Conservation (phyloP, 371 early-diverging fungal species). For the Mortierella sp. region DNA sequence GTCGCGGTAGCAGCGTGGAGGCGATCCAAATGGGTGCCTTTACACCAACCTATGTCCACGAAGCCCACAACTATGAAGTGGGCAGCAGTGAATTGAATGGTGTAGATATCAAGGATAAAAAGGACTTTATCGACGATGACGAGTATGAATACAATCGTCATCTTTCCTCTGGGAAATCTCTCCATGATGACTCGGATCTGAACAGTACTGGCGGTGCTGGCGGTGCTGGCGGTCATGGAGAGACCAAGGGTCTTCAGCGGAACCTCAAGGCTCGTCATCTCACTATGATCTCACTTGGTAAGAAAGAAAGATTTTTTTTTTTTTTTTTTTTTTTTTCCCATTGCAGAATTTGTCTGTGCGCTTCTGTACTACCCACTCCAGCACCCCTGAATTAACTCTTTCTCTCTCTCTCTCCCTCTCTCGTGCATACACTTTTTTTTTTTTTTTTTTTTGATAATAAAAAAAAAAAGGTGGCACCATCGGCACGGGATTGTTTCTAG, state of each 20-base stretch:
- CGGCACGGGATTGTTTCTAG: slow-evolving; percentile 89
- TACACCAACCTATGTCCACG: too few species aligned
- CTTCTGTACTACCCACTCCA: neutral
- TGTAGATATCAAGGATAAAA: too few species aligned
- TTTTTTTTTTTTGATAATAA: neutral
- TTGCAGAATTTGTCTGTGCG: neutral
- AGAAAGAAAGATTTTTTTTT: slow-evolving; percentile 1
- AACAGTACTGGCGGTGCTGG: slow-evolving; percentile 15
- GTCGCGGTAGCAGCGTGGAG: too few species aligned
- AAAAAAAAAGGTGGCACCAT: slow-evolving; percentile 70
- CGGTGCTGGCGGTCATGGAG: too few species aligned
- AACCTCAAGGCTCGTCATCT: slow-evolving; percentile 74
- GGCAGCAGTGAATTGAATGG: too few species aligned
- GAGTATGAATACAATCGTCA: too few species aligned
- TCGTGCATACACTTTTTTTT: too few species aligned
- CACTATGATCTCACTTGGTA: slow-evolving; percentile 81
- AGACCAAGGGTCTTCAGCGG: slow-evolving; percentile 57
- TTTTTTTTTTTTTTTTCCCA: neutral
- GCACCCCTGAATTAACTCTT: neutral
- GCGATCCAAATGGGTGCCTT: too few species aligned
- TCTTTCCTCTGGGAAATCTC: slow-evolving; percentile 2
- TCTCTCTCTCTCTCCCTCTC: neutral
- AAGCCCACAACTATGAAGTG: too few species aligned
- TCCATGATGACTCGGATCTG: slow-evolving; percentile 34
- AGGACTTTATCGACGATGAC: too few species aligned